Evolutionary conservation across 73 alveolate genomes (phyloP).

Genomic region (Stentor coeruleus): DNA sequence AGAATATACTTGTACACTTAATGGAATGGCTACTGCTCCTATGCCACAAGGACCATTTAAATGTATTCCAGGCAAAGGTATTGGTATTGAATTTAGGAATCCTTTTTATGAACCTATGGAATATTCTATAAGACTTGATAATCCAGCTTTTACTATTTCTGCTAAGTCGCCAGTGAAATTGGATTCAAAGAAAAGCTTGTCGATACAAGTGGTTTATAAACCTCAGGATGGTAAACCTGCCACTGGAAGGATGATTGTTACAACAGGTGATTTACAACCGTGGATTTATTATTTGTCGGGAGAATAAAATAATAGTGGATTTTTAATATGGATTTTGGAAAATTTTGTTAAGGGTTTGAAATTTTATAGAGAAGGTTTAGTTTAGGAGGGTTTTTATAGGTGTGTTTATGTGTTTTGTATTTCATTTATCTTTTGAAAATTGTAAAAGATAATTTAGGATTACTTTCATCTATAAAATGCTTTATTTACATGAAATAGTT

Average conservation of each 20-base stretch:
- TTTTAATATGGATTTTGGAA: background rate
- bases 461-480: too few species aligned
- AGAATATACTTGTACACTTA: constrained; percentile 90
- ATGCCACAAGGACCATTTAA: constrained; percentile 98
- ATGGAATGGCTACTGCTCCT: constrained; percentile 95
- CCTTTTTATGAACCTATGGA: constrained; percentile 95
- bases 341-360: too few species aligned
- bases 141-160: constrained; percentile 93
- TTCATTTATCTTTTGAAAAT: too few species aligned
- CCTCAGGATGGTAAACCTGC: constrained; percentile 69
- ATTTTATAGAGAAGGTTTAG: too few species aligned
- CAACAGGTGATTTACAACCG: constrained; percentile 84
- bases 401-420: too few species aligned
- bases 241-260: constrained; percentile 86
- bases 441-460: too few species aligned
- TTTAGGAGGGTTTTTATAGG: too few species aligned
- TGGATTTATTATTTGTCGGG: constrained; percentile 87
- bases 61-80: constrained; percentile 92
- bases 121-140: constrained; percentile 92
- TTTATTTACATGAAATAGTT: too few species aligned
- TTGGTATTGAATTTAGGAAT: constrained; percentile 93
- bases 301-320: constrained; percentile 27
- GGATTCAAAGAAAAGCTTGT: constrained; percentile 79
- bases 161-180: constrained; percentile 89
- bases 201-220: constrained; percentile 76